Base-by-base conservation (phyloP, 2,329 filamentous ascomycete species). In the Zasmidium angulare region DNA sequence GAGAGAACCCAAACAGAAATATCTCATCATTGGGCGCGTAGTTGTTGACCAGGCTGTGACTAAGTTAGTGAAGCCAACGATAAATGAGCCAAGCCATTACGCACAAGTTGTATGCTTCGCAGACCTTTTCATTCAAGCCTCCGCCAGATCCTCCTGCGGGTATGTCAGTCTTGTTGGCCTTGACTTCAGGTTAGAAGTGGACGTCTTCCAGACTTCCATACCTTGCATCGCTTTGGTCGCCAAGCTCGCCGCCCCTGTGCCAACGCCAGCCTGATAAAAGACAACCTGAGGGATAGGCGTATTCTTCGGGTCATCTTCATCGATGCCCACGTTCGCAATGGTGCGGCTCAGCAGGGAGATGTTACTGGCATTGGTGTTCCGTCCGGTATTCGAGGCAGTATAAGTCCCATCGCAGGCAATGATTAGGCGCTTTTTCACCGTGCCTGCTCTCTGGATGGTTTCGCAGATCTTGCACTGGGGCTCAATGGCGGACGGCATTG, bases 181-280 rank as follows among this genome's bases (percentile, higher is more conserved):
- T 11, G 12, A 43, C 9, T 14, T 23, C 6, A 10, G 1, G 3
- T 17, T 20, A 29, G 6, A 4, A 29, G 26, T n/a, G n/a, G n/a
- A n/a, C n/a, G n/a, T n/a, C n/a, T n/a, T n/a, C n/a, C n/a, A n/a
- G 23, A 55, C 59, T 56, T 58, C 62, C 59, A 9, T 43, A 43
- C 36, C 36, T 46, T 57, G 58, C 19, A 24, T 63, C 54, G 47
- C 66, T 55, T 53, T 66, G 36, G 52, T 63, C 31, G 36, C 68
- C 17, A 29, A 62, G 53, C 48, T 61, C 21, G 22, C 55, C 53
- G 43, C 63, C 3, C 64, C 65, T 1, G 67, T 70, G 2, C 69
- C 68, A 4, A 71, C 62, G 2, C 68, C 68, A 46, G 66, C 58
- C 54, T 71, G 69, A 46, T 71, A 71, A 56, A 68, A 69, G 12